Percentiles rank a stretch among this genome's conserved stretches.
These are phyloP conservation scores for Salinomyces thailandicus DNA, from an alignment of 2,329 filamentous ascomycete genomes.

Conservation along the genomic window DNA sequence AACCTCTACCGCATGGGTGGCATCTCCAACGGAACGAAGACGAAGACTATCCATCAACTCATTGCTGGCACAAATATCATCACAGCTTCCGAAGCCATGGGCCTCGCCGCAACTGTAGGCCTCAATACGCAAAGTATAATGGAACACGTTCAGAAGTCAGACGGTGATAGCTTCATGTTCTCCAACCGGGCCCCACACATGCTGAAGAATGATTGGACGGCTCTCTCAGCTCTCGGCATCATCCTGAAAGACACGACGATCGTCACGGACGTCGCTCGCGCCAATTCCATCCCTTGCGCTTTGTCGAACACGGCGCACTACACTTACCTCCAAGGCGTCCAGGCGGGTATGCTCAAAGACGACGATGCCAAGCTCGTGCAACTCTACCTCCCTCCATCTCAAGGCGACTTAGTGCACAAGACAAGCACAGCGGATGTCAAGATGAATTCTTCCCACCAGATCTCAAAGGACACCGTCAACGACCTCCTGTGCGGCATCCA, in stretches of 20 bases:
- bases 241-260: constrained; percentile 47
- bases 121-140: constrained; percentile 41
- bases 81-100: constrained; percentile 46
- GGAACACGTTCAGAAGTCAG: constrained; percentile 36
- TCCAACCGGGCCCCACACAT: constrained; percentile 45
- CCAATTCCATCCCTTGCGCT: constrained; percentile 48
- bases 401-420: constrained; percentile 24
- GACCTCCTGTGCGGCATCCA: constrained; percentile 38
- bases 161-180: constrained; percentile 45
- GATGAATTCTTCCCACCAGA: constrained; percentile 25
- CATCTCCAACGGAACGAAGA: constrained; percentile 44
- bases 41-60: constrained; percentile 50
- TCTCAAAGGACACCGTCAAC: constrained; percentile 27
- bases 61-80: constrained; percentile 50
- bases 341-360: constrained; percentile 45
- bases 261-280: constrained; percentile 55
- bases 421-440: constrained; percentile 28
- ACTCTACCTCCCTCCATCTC: constrained; percentile 35
- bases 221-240: constrained; percentile 35
- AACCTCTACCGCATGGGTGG: constrained; percentile 51
- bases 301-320: constrained; percentile 56
- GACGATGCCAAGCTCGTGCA: constrained; percentile 49
- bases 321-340: constrained; percentile 50
- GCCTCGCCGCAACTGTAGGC: constrained; percentile 44
- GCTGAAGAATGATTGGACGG: constrained; percentile 41